Evolutionary conservation across 371 early-diverging fungal genomes (phyloP).

Genomic region (Haplosporangium sp.): DNA sequence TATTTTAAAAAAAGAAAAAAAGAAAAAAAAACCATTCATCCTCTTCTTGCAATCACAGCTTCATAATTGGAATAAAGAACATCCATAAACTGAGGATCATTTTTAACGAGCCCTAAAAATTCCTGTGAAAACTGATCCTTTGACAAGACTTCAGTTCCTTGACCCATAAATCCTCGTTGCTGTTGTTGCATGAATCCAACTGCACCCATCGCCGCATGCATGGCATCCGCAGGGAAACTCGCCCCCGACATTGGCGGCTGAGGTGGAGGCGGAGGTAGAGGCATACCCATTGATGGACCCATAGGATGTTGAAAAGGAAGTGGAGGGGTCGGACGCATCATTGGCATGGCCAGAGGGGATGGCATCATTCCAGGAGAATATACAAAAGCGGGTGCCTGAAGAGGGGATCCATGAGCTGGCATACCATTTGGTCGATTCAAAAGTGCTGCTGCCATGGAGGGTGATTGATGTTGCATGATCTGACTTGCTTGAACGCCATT

Average conservation of each 20-base stretch:
- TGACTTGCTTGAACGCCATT: constrained; percentile 7
- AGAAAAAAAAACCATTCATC: background rate
- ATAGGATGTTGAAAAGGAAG: constrained; percentile 34
- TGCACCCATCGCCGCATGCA: constrained; percentile 55
- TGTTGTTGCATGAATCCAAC: constrained; percentile 52
- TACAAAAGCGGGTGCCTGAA: constrained; percentile 51
- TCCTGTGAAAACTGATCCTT: constrained; percentile 43
- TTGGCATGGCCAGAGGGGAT: constrained; percentile 51
- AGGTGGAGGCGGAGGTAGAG: constrained; percentile 34
- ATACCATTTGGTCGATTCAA: constrained; percentile 43
- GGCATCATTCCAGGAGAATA: constrained; percentile 63
- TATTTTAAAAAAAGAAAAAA: too few species aligned
- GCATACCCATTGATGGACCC: constrained; percentile 33
- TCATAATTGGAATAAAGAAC: constrained; percentile 50
- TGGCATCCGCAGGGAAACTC: constrained; percentile 51
- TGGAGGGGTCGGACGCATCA: constrained; percentile 38
- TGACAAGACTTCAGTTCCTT: constrained; percentile 35
- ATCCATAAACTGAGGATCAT: constrained; percentile 55
- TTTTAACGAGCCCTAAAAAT: constrained; percentile 34
- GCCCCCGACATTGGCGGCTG: constrained; percentile 9
- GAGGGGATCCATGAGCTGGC: constrained; percentile 55
- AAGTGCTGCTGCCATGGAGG: constrained; percentile 22
- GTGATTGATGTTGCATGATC: constrained; percentile 17
- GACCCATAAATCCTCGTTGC: constrained; percentile 33
- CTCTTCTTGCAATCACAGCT: constrained; percentile 43